Base-by-base conservation (phyloP, 2,329 filamentous ascomycete species). In the Bisporella sp. region DNA sequence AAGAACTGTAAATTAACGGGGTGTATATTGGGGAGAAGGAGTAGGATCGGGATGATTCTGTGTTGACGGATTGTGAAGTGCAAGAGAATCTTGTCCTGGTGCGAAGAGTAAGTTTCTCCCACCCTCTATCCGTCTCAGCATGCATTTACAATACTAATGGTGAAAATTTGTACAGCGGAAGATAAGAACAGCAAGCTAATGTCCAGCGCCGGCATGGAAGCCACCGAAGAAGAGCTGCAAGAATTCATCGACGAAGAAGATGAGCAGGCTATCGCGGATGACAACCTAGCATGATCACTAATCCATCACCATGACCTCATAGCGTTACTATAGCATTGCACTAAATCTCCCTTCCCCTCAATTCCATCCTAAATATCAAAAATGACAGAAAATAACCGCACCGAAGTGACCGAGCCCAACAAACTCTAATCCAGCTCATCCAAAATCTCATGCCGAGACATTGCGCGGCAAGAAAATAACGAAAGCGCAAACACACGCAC, bases 31-130 rank as follows among this genome's bases (percentile, higher is more conserved):
- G 93, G 93, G 4, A 81, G 85, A 62, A 73, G 89, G 54, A 87
- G 85, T 57, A 84, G 86, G 61, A 81, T 99, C 58, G 91, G 92
- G 87, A 89, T 44, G 85, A 84, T 6, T 84, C 77, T 5, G 78
- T 82, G n/a, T 69, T 97, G 58, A 90, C 85, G 48, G 88, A 96
- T 54, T 96, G 91, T 61, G 90, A 97, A 69, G 85, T 97, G 5
- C 90, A 96, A 66, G 89, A 96, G 67, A 92, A 92, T 64, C 75
- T 92, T 6, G 77, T 96, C 1, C 84, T 91, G 43, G 91, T 62
- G 79, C 87, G n/a, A 86, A 70, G 66, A 84, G 81, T 84, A 71
- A 74, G 80, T 77, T 47, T 21, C 21, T 21, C 21, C 21, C 21
- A 21, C 21, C 21, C 21, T 21, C 21, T 21, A 21, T 21, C 21